Conservation (phyloP, 2,329 filamentous ascomycete species). For the Ilyonectria mors-panacis region DNA sequence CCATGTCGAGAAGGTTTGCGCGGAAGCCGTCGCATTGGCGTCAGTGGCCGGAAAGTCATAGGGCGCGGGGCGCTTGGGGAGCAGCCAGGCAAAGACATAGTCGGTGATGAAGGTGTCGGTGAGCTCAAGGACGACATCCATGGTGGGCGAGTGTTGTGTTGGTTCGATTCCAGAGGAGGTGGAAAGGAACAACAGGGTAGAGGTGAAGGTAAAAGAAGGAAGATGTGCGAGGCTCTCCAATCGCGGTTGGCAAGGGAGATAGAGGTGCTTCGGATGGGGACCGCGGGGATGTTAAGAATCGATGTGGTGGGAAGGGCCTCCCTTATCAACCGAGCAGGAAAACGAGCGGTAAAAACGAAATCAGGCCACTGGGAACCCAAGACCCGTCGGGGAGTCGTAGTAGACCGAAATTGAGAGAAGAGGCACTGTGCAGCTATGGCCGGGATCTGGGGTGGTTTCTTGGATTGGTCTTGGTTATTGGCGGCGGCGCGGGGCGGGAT, state of each 20-base stretch:
- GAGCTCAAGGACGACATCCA: slow-evolving; percentile 94
- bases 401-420: neutral
- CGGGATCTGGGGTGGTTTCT: slow-evolving; percentile 6
- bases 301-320: slow-evolving; percentile 1
- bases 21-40: slow-evolving; percentile 66
- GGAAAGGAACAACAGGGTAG: neutral
- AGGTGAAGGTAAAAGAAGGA: neutral
- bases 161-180: neutral
- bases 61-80: slow-evolving; percentile 72
- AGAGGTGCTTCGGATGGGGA: neutral
- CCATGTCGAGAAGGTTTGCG: slow-evolving; percentile 71
- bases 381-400: neutral
- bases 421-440: neutral
- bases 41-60: slow-evolving; percentile 66
- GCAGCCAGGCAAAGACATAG: slow-evolving; percentile 78
- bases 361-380: slow-evolving; percentile 21
- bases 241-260: neutral
- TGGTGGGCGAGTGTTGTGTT: slow-evolving; percentile 59
- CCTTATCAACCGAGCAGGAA: slow-evolving; percentile 35
- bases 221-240: neutral
- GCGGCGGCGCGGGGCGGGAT: slow-evolving; percentile 41
- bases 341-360: slow-evolving; percentile 10
- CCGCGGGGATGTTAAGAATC: neutral
- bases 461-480: slow-evolving; percentile 21
- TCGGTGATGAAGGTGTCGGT: slow-evolving; percentile 88